Evolutionary conservation across 192 early-diverging fungal species (phyloP).

Genomic region (Backusella morwellensis): DNA sequence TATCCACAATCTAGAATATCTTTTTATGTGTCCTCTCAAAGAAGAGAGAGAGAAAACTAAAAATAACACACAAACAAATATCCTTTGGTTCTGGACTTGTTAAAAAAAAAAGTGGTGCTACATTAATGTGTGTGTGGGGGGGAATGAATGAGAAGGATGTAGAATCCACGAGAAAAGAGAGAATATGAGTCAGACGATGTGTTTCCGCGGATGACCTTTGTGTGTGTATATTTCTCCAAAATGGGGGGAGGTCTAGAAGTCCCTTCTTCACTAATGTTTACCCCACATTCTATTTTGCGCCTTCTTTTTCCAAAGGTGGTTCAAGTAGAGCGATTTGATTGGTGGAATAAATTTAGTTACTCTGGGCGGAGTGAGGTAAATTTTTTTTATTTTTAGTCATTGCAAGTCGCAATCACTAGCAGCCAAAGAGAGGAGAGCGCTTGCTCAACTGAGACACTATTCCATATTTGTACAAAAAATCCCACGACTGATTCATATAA

Average conservation of each 20-base stretch:
- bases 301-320: neutral
- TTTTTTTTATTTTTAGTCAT: conserved; percentile 5
- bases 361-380: neutral
- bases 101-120: neutral
- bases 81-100: neutral
- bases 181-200: neutral
- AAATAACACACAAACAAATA: neutral
- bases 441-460: neutral
- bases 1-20: too few relatives aligned
- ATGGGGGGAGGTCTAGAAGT: conserved; percentile 2
- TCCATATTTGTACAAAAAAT: neutral
- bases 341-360: neutral
- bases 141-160: neutral
- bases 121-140: neutral
- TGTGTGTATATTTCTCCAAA: neutral
- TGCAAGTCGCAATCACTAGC: neutral
- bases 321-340: neutral
- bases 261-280: neutral
- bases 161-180: neutral
- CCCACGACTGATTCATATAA: conserved; percentile 10
- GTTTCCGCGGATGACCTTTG: neutral
- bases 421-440: neutral
- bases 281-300: conserved; percentile 2
- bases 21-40: neutral
- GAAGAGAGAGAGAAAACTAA: neutral